Evolutionary conservation across 768 basidiomycete genomes (phyloP), one percentile per base, ranked within the genome.

Genomic region (Cytidiella melzeri): DNA sequence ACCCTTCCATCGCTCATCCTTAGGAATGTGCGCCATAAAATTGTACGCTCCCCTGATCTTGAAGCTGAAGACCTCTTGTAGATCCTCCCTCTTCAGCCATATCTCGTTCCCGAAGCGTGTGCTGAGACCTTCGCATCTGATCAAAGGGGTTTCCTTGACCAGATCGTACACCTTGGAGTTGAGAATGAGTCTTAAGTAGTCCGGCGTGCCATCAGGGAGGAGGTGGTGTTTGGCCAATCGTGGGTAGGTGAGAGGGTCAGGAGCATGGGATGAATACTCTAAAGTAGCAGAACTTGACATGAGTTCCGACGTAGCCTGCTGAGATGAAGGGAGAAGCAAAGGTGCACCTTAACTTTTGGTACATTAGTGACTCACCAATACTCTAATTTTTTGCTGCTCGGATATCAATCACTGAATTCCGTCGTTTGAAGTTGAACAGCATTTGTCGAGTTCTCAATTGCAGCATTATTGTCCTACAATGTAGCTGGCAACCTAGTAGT

Each of bases 11-110:
- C 92, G 76, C 62, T 98, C 95, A 48, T 93, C 91, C 26, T 87
- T 84, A 6, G 73, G 73, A 28, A 99, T 72, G 66, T 79, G 78
- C 19, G 91, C 91, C 95, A 99, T 99, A 60, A 96, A 90, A 67
- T 99, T 99, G 72, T 96, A 99, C 26, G 96, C 96, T 20, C 96
- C 96, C 4, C 96, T 77, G 41, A 98, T 93, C 64, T 99, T 99
- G 82, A 99, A 99, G 65, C 91, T 94, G 66, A 99, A 99, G 18
- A 99, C 96, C 61, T 92, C 86, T 41, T 98, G 95, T 2, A 96
- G 76, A 61, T 99, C 96, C 67, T 99, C 96, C 21, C 96, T 81
- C 69, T 99, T 99, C 51, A 99, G 79, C 82, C 86, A 94, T 67
- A 99, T 87, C 57, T 94, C 80, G 63, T 92, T 92, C 1, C 96